phyloP scores from a whole-genome alignment of 1,284 basidiomycete genomes.

The Sporisorium scitamineum region DNA sequence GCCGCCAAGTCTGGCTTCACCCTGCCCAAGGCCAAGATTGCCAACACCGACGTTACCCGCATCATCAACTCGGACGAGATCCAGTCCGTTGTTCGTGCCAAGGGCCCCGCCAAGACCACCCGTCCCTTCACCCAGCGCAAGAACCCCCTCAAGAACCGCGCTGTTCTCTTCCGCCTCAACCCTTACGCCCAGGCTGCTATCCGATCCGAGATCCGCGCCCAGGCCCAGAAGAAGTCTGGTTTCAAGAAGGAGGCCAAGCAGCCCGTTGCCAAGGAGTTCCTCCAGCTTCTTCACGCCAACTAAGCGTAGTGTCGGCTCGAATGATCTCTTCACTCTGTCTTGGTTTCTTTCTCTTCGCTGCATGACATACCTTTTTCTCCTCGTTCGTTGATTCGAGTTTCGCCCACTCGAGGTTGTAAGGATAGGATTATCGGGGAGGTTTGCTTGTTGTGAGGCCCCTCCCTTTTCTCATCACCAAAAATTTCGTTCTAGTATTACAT shows the following conservation, averaged over 20 bases:
- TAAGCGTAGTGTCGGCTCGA: slow-evolving; percentile 21
- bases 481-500: slow-evolving; percentile 4
- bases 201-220: slow-evolving; percentile 63
- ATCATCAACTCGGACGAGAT: slow-evolving; percentile 83
- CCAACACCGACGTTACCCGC: slow-evolving; percentile 95
- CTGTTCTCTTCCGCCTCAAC: slow-evolving; percentile 97
- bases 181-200: slow-evolving; percentile 83
- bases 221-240: slow-evolving; percentile 63
- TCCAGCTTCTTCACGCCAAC: slow-evolving; percentile 76
- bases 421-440: background rate
- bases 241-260: slow-evolving; percentile 63
- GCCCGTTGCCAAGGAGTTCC: slow-evolving; percentile 85
- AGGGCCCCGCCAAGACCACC: slow-evolving; percentile 82
- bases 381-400: slow-evolving; percentile 14
- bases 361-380: slow-evolving; percentile 13
- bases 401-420: background rate
- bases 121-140: slow-evolving; percentile 99
- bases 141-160: slow-evolving; percentile 94
- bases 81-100: slow-evolving; percentile 86
- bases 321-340: slow-evolving; percentile 1
- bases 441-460: slow-evolving; percentile 6
- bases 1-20: slow-evolving; percentile 84
- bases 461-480: slow-evolving; percentile 15
- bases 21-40: slow-evolving; percentile 81
- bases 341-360: slow-evolving; percentile 13